Percentiles rank a stretch among this genome's conserved stretches.
phyloP scores from a whole-genome alignment of 139 green algal genomes.

The Chara braunii region DNA sequence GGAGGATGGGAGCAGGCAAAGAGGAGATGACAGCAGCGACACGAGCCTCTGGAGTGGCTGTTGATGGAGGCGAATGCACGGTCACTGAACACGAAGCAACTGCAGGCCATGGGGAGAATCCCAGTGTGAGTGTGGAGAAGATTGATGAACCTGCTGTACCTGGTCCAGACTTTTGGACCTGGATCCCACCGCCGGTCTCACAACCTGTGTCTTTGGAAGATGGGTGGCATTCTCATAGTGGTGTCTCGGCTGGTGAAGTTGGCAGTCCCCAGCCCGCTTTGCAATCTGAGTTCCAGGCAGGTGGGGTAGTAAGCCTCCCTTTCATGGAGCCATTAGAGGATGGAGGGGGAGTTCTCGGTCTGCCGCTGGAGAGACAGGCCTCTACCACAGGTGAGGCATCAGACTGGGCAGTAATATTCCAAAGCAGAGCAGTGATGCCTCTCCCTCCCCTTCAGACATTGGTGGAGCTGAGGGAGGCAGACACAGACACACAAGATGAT shows the following conservation, averaged over 20 bases:
- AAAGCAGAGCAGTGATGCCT: slow-evolving; percentile 2
- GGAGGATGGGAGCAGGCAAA: not conserved
- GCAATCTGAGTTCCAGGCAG: not conserved
- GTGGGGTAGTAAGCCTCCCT: not conserved
- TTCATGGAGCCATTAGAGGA: not conserved
- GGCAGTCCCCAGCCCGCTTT: not conserved
- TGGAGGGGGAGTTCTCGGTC: not conserved
- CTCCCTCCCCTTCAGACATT: slow-evolving; percentile 26
- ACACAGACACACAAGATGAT: slow-evolving; percentile 5
- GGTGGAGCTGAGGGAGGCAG: slow-evolving; percentile 7
- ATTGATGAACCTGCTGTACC: slow-evolving; percentile 1
- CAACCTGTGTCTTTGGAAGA: too few relatives aligned
- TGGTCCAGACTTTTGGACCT: slow-evolving; percentile 39
- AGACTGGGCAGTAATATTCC: not conserved
- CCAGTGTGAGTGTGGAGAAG: not conserved
- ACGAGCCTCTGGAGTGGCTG: not conserved
- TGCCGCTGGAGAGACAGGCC: not conserved
- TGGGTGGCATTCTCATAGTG: too few relatives aligned
- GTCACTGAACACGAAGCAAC: not conserved
- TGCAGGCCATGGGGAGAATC: not conserved
- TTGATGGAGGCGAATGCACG: not conserved
- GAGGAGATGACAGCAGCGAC: not conserved
- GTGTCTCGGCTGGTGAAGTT: too few relatives aligned
- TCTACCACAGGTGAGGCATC: not conserved
- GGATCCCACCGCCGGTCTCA: slow-evolving; percentile 12